Percentiles rank a stretch among this genome's conserved stretches.
Evolutionary conservation across 1,284 basidiomycete species (phyloP).

Genomic region (Cryptococcus wingfieldii): DNA sequence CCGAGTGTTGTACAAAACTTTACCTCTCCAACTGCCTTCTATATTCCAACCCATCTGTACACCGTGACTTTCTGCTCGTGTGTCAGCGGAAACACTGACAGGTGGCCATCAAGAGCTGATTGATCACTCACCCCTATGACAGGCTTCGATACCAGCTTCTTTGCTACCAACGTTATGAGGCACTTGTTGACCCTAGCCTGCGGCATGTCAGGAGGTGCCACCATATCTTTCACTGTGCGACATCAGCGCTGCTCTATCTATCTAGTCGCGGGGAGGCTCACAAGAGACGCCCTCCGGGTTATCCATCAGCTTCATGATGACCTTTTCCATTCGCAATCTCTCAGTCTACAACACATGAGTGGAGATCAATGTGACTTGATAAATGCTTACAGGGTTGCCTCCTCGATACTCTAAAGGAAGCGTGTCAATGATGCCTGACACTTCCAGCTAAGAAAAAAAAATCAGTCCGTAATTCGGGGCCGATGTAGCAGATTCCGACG

Average conservation of each 20-base stretch:
- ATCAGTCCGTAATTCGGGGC: conserved; percentile 1
- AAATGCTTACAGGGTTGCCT: conserved; percentile 64
- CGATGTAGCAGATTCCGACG: conserved; percentile 9
- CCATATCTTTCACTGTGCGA: conserved; percentile 66
- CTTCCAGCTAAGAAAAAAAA: conserved; percentile 37
- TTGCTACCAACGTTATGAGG: conserved; percentile 79
- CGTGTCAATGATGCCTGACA: conserved; percentile 70
- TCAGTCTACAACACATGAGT: conserved; percentile 54
- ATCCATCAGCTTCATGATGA: conserved; percentile 50
- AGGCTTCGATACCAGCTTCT: conserved; percentile 73
- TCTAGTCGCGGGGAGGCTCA: conserved; percentile 11
- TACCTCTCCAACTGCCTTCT: background rate
- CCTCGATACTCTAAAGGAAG: conserved; percentile 88
- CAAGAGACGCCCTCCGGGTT: conserved; percentile 34
- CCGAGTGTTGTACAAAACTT: background rate
- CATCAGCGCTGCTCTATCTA: background rate
- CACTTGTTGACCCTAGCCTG: conserved; percentile 90
- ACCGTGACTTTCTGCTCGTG: conserved; percentile 7
- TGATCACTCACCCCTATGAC: conserved; percentile 46
- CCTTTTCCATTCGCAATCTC: conserved; percentile 69
- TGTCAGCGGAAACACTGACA: background rate
- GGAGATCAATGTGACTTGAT: background rate
- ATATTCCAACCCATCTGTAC: conserved; percentile 26
- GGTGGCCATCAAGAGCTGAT: background rate
- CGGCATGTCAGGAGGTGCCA: conserved; percentile 73